A percentile compares a stretch with the other conserved stretches of the same genome.
Evolutionary conservation across 106 monocot species (phyloP).

Genomic region (Apostasia ramifera): DNA sequence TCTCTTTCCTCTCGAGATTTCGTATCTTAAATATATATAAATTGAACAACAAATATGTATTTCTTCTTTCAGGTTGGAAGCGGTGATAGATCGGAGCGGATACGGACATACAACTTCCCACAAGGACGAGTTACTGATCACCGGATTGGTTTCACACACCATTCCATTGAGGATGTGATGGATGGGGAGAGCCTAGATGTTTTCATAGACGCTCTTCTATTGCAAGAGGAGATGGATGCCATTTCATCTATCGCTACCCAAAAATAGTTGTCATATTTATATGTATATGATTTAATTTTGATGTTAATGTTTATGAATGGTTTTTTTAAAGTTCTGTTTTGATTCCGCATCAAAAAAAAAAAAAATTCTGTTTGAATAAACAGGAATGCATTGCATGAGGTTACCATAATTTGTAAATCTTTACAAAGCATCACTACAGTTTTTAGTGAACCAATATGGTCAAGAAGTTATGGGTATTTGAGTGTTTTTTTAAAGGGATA

Average conservation of each 20-base stretch:
- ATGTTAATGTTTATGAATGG: no score
- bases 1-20: not conserved
- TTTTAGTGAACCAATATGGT: no score
- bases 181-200: conserved; percentile 77
- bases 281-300: no score
- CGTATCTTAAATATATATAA: not conserved
- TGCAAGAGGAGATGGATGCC: conserved; percentile 83
- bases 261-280: not conserved
- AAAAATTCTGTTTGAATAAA: no score
- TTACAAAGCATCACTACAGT: no score
- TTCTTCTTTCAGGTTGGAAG: conserved; percentile 59
- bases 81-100: conserved; percentile 92
- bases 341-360: no score
- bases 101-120: conserved; percentile 93
- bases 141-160: conserved; percentile 76
- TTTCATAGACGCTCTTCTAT: conserved; percentile 74
- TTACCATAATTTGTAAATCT: no score
- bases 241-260: conserved; percentile 55
- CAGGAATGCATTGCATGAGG: no score
- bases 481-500: no score
- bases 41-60: not conserved
- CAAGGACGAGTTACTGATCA: conserved; percentile 96
- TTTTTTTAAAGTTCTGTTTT: no score
- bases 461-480: no score
- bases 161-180: conserved; percentile 69